Evolutionary conservation across 1,139 yeast genomes (phyloP).

Genomic region (Debaryomycetaceae sp.): DNA sequence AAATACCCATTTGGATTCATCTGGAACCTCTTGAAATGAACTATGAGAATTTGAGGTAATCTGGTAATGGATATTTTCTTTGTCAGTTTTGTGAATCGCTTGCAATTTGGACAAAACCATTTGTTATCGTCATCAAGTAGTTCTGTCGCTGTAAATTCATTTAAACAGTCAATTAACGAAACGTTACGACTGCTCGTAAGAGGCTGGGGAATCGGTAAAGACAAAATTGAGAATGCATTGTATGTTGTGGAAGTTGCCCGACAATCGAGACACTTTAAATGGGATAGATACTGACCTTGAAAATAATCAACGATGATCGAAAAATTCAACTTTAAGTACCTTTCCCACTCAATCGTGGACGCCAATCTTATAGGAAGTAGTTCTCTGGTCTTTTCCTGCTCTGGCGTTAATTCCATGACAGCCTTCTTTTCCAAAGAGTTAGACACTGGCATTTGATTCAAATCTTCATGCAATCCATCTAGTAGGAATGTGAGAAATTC

Average conservation of each 20-base stretch:
- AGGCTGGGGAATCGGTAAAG: conserved; percentile 65
- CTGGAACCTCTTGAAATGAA: conserved; percentile 79
- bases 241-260: conserved; percentile 81
- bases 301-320: conserved; percentile 82
- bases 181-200: conserved; percentile 22
- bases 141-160: conserved; percentile 66
- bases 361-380: conserved; percentile 76
- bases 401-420: conserved; percentile 54
- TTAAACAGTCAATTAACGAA: conserved; percentile 61
- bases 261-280: conserved; percentile 73
- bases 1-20: conserved; percentile 41
- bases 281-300: conserved; percentile 88
- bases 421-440: conserved; percentile 36
- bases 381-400: conserved; percentile 76
- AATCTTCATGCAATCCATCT: conserved; percentile 86
- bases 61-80: conserved; percentile 69
- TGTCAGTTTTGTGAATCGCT: conserved; percentile 59
- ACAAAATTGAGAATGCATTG: conserved; percentile 72
- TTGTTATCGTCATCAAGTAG: conserved; percentile 75
- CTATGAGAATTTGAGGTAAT: conserved; percentile 66
- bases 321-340: conserved; percentile 79
- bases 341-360: conserved; percentile 92
- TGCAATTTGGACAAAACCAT: conserved; percentile 88
- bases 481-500: conserved; percentile 82
- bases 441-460: conserved; percentile 54